phyloP scores from a whole-genome alignment of 2,329 filamentous ascomycete genomes.

The Aspergillus udagawae region DNA sequence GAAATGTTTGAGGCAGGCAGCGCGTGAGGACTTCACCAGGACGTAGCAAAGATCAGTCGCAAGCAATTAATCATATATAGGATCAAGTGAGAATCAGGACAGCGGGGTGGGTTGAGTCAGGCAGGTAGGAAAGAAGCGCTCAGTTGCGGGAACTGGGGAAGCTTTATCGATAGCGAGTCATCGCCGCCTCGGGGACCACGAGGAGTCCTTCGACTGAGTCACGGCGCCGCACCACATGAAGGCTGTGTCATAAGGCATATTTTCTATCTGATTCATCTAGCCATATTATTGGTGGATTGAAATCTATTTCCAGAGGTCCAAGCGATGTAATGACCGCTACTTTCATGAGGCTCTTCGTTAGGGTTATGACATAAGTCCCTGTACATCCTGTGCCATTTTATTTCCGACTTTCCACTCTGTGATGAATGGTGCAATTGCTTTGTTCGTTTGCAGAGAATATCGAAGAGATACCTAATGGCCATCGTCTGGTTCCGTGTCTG shows the following conservation, averaged over 20 bases:
- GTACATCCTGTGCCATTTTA: not conserved
- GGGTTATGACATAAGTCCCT: not conserved
- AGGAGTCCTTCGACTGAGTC: slow-evolving; percentile 12
- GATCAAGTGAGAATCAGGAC: not conserved
- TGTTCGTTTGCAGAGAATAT: not conserved
- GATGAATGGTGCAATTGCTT: not conserved
- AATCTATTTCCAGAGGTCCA: not conserved
- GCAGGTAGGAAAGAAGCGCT: slow-evolving; percentile 7
- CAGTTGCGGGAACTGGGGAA: slow-evolving; percentile 8
- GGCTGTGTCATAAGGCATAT: not conserved
- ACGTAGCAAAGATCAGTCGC: not conserved
- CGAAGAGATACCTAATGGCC: not conserved
- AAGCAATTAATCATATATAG: not conserved
- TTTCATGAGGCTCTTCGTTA: not conserved
- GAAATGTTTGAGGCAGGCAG: not conserved
- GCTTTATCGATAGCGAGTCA: slow-evolving; percentile 35
- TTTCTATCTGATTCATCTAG: not conserved
- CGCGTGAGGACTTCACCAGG: not conserved
- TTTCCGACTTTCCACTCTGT: not conserved
- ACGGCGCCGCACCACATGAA: not conserved
- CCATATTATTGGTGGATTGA: not conserved
- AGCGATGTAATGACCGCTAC: not conserved
- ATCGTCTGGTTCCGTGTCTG: not conserved
- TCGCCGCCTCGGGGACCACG: slow-evolving; percentile 12
- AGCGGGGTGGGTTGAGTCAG: slow-evolving; percentile 1